phyloP scores from a whole-genome alignment of 225 moss, liverwort and hornwort species.

The Physcomitrellopsis africana region DNA sequence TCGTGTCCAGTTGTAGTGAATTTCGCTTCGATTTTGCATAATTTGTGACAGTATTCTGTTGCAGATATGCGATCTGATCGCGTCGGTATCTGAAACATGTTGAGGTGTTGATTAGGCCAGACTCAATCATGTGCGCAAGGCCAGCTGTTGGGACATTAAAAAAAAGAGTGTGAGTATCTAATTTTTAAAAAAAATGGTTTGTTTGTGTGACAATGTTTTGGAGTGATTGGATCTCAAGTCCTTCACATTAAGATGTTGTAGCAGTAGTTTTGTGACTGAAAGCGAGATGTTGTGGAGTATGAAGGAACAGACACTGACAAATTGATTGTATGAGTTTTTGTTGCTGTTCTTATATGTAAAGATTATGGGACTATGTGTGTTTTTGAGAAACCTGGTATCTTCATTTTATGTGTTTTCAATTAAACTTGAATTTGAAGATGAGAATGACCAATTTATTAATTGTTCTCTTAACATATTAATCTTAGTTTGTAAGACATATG shows the following conservation, averaged over 20 bases:
- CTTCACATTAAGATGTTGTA: neutral
- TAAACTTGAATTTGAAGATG: too few species aligned
- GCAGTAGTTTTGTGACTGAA: neutral
- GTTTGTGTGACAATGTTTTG: neutral
- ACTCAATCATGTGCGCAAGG: neutral
- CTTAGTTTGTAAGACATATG: too few species aligned
- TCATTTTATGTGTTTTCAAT: too few species aligned
- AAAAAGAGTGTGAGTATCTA: slow-evolving; percentile 11
- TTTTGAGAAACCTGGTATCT: neutral
- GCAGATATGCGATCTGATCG: neutral
- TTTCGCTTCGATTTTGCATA: neutral
- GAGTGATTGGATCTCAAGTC: neutral
- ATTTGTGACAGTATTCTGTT: neutral
- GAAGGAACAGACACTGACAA: neutral
- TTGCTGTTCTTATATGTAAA: neutral
- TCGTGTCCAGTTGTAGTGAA: neutral
- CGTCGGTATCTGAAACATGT: neutral
- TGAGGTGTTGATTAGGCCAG: neutral
- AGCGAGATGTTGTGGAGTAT: neutral
- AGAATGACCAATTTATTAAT: too few species aligned
- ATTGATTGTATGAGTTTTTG: neutral
- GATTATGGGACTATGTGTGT: neutral
- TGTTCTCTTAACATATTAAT: too few species aligned
- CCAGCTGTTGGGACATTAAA: slow-evolving; percentile 14
- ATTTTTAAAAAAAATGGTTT: neutral